These are phyloP conservation scores for Cylindrodendrum hubeiense DNA, from an alignment of 2,329 filamentous ascomycete genomes.

Conservation along the genomic window DNA sequence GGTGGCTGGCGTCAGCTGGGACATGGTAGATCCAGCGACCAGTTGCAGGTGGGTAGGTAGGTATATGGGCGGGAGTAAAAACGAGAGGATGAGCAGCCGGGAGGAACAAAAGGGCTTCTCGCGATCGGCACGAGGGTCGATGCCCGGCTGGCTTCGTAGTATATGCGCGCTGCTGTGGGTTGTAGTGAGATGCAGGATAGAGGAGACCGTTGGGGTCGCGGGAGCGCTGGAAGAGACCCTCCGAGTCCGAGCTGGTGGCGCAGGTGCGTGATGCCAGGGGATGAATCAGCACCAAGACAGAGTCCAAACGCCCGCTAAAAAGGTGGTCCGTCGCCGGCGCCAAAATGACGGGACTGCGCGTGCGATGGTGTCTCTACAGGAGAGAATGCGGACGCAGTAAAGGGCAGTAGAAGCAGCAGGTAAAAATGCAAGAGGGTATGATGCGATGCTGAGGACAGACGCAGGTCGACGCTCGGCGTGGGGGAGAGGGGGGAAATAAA, in stretches of 20 bases:
- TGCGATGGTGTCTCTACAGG: background rate
- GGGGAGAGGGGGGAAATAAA: background rate
- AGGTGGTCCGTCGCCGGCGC: slow-evolving; percentile 13
- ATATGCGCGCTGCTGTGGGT: slow-evolving; percentile 9
- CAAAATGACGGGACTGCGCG: slow-evolving; percentile 2
- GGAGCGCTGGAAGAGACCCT: background rate
- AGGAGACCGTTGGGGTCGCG: slow-evolving; percentile 4
- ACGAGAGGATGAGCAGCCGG: slow-evolving; percentile 17
- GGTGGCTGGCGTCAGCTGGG: slow-evolving; percentile 34
- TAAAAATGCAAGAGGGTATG: background rate
- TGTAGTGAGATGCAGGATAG: slow-evolving; percentile 1
- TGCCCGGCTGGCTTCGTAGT: slow-evolving; percentile 23
- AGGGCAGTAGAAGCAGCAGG: no score
- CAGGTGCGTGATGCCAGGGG: slow-evolving; percentile 11
- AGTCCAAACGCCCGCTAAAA: slow-evolving; percentile 18
- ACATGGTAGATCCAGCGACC: slow-evolving; percentile 22
- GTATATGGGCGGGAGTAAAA: slow-evolving; percentile 12
- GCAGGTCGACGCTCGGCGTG: background rate
- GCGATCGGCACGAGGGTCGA: slow-evolving; percentile 17
- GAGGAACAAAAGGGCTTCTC: slow-evolving; percentile 16
- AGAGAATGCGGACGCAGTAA: background rate
- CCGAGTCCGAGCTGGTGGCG: slow-evolving; percentile 5
- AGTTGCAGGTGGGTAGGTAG: background rate
- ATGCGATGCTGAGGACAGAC: background rate
- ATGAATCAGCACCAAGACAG: slow-evolving; percentile 21